Evolutionary conservation across 371 early-diverging fungal genomes (phyloP).

Genomic region (Mortierella sp.): DNA sequence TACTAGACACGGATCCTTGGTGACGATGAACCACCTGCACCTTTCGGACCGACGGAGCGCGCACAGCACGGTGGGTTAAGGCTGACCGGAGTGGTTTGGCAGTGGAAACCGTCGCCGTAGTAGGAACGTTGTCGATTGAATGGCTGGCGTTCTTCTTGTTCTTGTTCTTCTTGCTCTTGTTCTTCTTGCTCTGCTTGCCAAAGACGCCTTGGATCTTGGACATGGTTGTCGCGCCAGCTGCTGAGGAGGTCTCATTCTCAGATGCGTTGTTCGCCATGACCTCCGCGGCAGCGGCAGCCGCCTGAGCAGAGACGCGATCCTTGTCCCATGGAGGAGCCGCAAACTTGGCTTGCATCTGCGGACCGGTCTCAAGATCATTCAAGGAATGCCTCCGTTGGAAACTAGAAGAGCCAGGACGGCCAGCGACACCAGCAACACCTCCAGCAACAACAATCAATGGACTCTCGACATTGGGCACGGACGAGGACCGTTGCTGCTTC

Average conservation of each 20-base stretch:
- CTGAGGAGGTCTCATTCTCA: background rate
- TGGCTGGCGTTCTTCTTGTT: background rate
- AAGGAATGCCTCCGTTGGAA: conserved; percentile 44
- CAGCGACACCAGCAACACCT: background rate
- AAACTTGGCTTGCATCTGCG: background rate
- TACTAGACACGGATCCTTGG: conserved; percentile 5
- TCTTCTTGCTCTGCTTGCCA: conserved; percentile 37
- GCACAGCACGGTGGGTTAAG: conserved; percentile 7
- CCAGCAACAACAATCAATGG: conserved; percentile 13
- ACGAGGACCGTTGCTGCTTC: conserved; percentile 44
- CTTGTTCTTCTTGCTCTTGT: conserved; percentile 26
- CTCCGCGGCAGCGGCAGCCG: conserved; percentile 17
- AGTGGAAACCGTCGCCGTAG: background rate
- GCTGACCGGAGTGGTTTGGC: conserved; percentile 30
- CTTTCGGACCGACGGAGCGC: background rate
- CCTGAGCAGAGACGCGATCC: conserved; percentile 19
- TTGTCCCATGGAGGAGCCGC: conserved; percentile 28
- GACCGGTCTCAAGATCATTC: conserved; percentile 24
- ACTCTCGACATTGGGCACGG: conserved; percentile 38
- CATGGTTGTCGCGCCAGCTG: background rate
- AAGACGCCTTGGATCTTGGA: conserved; percentile 46
- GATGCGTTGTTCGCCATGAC: background rate
- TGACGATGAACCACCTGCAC: conserved; percentile 5
- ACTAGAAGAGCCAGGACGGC: conserved; percentile 23
- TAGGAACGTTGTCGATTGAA: background rate